A percentile compares a stretch with the other conserved stretches of the same genome.
Evolutionary conservation across 2,329 filamentous ascomycete species (phyloP).

Genomic region (Chrysosporium keratinophilum): DNA sequence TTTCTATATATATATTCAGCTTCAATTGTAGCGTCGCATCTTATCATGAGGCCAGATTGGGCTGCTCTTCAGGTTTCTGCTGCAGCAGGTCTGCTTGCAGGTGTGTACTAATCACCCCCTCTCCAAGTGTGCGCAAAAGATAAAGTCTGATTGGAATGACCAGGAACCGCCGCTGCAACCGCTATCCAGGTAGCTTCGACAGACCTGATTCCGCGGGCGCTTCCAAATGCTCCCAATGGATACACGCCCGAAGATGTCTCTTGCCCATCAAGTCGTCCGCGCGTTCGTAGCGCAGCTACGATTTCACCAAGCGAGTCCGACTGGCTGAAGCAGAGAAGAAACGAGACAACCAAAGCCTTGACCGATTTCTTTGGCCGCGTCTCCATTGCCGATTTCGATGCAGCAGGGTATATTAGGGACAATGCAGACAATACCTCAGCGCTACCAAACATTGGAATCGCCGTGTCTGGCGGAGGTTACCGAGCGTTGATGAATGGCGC

Average conservation of each 20-base stretch:
- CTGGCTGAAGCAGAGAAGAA: slow-evolving; percentile 64
- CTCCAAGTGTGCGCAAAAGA: neutral
- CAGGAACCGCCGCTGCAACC: neutral
- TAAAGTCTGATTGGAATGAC: neutral
- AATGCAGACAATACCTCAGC: slow-evolving; percentile 46
- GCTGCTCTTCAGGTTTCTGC: neutral
- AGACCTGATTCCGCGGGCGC: slow-evolving; percentile 25
- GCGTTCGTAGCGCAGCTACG: slow-evolving; percentile 51
- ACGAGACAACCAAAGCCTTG: slow-evolving; percentile 66
- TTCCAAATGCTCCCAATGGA: slow-evolving; percentile 51
- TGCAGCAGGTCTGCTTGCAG: slow-evolving; percentile 9
- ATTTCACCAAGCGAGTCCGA: slow-evolving; percentile 60
- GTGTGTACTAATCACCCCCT: neutral
- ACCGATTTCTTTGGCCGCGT: slow-evolving; percentile 59
- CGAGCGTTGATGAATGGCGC: slow-evolving; percentile 76
- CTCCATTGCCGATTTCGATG: slow-evolving; percentile 69
- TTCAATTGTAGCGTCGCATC: neutral
- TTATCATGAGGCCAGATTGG: slow-evolving; percentile 9
- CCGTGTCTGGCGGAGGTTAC: slow-evolving; percentile 75
- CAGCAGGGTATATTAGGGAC: slow-evolving; percentile 57
- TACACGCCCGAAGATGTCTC: slow-evolving; percentile 60
- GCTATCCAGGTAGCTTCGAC: neutral
- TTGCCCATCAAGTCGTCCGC: slow-evolving; percentile 61
- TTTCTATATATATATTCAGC: neutral
- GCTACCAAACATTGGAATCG: slow-evolving; percentile 62